Evolutionary conservation across 768 basidiomycete genomes (phyloP).

Genomic region (Collybiopsis luxurians): DNA sequence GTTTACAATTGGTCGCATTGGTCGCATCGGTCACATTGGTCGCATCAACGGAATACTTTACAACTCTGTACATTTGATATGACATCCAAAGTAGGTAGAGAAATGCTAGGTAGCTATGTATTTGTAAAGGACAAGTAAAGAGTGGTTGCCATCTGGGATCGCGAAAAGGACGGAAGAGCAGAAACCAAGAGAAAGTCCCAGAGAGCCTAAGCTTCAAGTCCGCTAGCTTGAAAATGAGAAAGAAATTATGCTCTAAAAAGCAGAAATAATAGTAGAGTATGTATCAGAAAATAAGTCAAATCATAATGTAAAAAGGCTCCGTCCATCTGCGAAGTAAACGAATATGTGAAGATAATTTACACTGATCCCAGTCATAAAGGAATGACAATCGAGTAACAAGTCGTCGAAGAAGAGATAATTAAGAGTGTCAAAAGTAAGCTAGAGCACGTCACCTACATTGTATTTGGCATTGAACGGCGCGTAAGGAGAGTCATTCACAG

Average conservation of each 20-base stretch:
- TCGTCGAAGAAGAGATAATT: neutral
- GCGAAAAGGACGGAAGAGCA: neutral
- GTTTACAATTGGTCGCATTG: no score
- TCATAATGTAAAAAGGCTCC: neutral
- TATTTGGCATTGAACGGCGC: neutral
- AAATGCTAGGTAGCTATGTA: no score
- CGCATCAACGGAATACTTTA: no score
- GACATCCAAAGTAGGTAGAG: no score
- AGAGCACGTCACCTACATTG: neutral
- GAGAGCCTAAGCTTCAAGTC: neutral
- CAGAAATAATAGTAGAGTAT: no score
- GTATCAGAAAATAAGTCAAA: neutral
- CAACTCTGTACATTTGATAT: no score
- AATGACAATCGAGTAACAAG: neutral
- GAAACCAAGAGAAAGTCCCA: neutral
- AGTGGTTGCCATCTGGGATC: neutral
- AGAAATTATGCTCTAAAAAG: no score
- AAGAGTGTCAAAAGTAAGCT: neutral
- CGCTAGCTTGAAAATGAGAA: neutral
- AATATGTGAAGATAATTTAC: slow-evolving; percentile 4
- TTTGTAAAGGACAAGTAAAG: neutral
- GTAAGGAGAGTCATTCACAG: neutral
- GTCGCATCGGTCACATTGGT: no score
- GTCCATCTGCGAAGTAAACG: no score
- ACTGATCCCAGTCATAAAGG: neutral